Evolutionary conservation across 345 rosid genomes (phyloP).

Genomic region (Pugionium dolabratum): DNA sequence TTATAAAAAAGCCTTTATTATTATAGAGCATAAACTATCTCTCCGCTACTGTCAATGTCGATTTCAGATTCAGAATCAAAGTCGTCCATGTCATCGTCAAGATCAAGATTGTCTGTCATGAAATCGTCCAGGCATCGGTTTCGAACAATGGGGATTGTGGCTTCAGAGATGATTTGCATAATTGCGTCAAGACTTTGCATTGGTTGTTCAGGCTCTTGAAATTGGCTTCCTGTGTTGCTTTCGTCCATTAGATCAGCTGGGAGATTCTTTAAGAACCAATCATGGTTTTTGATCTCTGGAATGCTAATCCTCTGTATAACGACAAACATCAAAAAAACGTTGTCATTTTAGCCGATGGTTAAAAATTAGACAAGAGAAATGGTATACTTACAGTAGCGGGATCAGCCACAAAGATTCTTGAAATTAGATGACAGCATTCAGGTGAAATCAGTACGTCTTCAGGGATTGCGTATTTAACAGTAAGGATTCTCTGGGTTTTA

Average conservation of each 20-base stretch:
- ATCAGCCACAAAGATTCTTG: slow-evolving; percentile 83
- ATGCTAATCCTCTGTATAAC: slow-evolving; percentile 80
- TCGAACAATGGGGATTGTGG: slow-evolving; percentile 77
- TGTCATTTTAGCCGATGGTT: background rate
- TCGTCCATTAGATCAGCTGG: slow-evolving; percentile 78
- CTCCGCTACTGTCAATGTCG: slow-evolving; percentile 91
- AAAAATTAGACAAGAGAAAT: background rate
- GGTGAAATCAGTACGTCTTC: slow-evolving; percentile 69
- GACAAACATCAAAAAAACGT: slow-evolving; percentile 6
- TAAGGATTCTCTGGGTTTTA: slow-evolving; percentile 67
- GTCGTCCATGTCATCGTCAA: slow-evolving; percentile 84
- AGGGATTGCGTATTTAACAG: slow-evolving; percentile 84
- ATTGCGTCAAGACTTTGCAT: slow-evolving; percentile 77
- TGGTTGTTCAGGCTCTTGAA: slow-evolving; percentile 85
- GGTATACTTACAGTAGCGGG: slow-evolving; percentile 59
- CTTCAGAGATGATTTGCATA: slow-evolving; percentile 95
- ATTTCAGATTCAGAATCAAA: slow-evolving; percentile 81
- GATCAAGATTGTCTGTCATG: slow-evolving; percentile 62
- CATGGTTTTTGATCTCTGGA: slow-evolving; percentile 71
- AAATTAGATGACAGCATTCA: slow-evolving; percentile 77
- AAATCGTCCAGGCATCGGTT: slow-evolving; percentile 50
- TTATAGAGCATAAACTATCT: slow-evolving; percentile 78
- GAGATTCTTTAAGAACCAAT: slow-evolving; percentile 91
- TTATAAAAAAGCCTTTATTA: background rate
- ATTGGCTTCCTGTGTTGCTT: slow-evolving; percentile 52